Conservation (phyloP, 2,329 filamentous ascomycete species). For the Pseudogymnoascus sp. region DNA sequence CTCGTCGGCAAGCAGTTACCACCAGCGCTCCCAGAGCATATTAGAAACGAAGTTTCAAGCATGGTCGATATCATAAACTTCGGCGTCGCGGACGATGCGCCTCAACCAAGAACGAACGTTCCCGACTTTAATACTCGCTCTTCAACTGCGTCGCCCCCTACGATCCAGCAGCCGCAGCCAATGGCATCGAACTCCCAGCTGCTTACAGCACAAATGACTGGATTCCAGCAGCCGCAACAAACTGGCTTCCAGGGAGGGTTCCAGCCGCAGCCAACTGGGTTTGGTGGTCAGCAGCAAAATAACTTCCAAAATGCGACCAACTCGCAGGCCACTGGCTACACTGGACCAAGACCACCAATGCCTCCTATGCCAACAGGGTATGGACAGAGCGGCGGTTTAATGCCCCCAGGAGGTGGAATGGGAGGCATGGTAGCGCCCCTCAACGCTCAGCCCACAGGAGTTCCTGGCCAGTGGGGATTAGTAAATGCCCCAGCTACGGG, state of each 20-base stretch:
- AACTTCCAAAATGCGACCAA: conserved; percentile 60
- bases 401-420: conserved; percentile 55
- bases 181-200: conserved; percentile 64
- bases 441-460: conserved; percentile 88
- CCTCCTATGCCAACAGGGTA: conserved; percentile 68
- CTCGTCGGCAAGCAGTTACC: conserved; percentile 81
- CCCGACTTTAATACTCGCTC: conserved; percentile 58
- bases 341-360: conserved; percentile 69
- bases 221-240: conserved; percentile 49
- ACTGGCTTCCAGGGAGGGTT: conserved; percentile 36
- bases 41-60: conserved; percentile 95
- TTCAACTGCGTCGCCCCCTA: conserved; percentile 40
- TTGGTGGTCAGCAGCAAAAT: conserved; percentile 55
- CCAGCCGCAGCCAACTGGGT: conserved; percentile 43
- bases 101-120: conserved; percentile 49
- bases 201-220: conserved; percentile 59
- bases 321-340: conserved; percentile 70
- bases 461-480: conserved; percentile 94
- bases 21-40: conserved; percentile 63
- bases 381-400: conserved; percentile 51
- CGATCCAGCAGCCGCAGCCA: conserved; percentile 61
- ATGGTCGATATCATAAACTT: conserved; percentile 99
- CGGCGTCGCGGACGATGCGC: conserved; percentile 67
- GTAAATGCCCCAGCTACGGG: conserved; percentile 88
- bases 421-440: conserved; percentile 46